Evolutionary conservation across 164 flowering plant species (phyloP), one percentile per base, ranked within the genome.

Genomic region (Pachysandra terminalis): DNA sequence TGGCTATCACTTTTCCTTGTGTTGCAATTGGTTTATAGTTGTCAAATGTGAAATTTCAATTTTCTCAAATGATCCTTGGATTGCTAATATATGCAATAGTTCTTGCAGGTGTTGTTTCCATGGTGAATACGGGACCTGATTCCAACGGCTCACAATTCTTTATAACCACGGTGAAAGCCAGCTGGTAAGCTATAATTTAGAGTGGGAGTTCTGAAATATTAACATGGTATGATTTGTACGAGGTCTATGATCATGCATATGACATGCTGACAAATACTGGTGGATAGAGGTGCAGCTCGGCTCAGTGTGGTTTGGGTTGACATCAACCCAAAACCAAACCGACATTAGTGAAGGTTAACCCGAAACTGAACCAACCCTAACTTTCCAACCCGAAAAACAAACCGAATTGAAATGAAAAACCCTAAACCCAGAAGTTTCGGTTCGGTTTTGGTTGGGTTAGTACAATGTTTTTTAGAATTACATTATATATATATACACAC

Each of bases 121-220:
- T 96, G 99, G 99, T 78, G 73, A 96, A 96, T 79, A 75, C 93
- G 45, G 99, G 99, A 72, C 96, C 96, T 32, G 85, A 96, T 78
- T 89, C 99, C 41, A 96, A 96, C 78, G 97, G 96, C 60, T 96
- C 96, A 23, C 99, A 96, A 77, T 96, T 96, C 75, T 96, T 93
- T 67, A 91, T 93, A 71, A 93, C 98, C 55, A 90, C 98, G 3
- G 90, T 93, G 56, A 93, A 93, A 83, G 86, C 99, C 55, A 77
- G 84, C 84, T 96, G 99, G 99, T 94, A 86, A 80, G 84, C 71
- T 71, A 56, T 22, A 37, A n/a, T 17, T 21, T 54, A 10, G 51
- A 12, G 51, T 45, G 15, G 51, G 51, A 45, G 17, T 10, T 45
- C n/a, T n/a, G 10, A 10, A 15, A 13, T 5, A 45, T 45, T 10